These are phyloP conservation scores for Sclerotinia subarctica DNA, from an alignment of 2,329 filamentous ascomycete species.

Conservation along the genomic window DNA sequence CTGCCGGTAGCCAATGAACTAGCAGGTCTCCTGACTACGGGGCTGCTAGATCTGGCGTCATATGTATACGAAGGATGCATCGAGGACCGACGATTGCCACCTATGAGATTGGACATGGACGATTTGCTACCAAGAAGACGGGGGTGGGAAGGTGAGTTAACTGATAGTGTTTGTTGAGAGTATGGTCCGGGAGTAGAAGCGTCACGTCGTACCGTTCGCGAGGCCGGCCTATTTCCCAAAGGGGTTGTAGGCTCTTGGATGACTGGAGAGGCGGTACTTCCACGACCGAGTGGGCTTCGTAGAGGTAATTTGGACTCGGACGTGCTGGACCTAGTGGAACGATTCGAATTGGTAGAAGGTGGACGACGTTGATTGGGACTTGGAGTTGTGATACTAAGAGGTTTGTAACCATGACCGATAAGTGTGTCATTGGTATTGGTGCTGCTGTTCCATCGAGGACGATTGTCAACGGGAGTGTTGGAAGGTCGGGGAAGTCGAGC, in stretches of 20 bases:
- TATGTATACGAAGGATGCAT: slow-evolving; percentile 47
- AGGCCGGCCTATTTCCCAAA: slow-evolving; percentile 32
- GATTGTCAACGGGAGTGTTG: slow-evolving; percentile 47
- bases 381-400: slow-evolving; percentile 51
- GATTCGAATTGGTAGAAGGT: slow-evolving; percentile 28
- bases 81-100: slow-evolving; percentile 50
- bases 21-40: slow-evolving; percentile 45
- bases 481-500: slow-evolving; percentile 46
- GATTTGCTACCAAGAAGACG: slow-evolving; percentile 39
- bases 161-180: slow-evolving; percentile 44
- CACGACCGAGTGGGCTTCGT: slow-evolving; percentile 33
- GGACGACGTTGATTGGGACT: slow-evolving; percentile 35
- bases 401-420: slow-evolving; percentile 66
- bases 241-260: slow-evolving; percentile 31
- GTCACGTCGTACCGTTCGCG: slow-evolving; percentile 51
- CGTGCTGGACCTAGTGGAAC: slow-evolving; percentile 22
- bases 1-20: slow-evolving; percentile 55
- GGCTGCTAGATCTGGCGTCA: slow-evolving; percentile 36
- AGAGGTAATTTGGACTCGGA: slow-evolving; percentile 38
- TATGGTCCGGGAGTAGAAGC: slow-evolving; percentile 53
- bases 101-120: slow-evolving; percentile 43
- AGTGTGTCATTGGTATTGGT: slow-evolving; percentile 62
- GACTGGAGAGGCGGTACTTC: slow-evolving; percentile 34
- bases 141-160: slow-evolving; percentile 42
- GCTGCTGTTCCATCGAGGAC: slow-evolving; percentile 71